These are phyloP conservation scores for Soucietia sequanensis DNA, from an alignment of 805 yeast species.

Conservation along the genomic window DNA sequence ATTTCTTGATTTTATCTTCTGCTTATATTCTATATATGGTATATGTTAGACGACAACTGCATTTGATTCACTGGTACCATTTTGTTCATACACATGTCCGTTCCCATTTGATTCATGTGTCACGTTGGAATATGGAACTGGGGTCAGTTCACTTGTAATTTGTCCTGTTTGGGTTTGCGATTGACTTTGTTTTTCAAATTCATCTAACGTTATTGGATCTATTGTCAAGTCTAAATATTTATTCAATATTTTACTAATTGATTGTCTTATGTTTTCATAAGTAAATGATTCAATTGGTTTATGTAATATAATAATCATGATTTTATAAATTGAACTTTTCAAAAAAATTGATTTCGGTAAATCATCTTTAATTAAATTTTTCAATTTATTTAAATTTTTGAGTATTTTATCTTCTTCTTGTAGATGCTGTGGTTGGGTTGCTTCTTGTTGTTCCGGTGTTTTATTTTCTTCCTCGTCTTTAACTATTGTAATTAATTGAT, in stretches of 20 bases:
- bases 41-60: too few relatives aligned
- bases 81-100: too few relatives aligned
- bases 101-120: too few relatives aligned
- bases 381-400: constrained; percentile 14
- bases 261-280: constrained; percentile 13
- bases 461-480: too few relatives aligned
- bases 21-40: too few relatives aligned
- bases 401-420: constrained; percentile 15
- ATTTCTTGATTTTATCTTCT: too few relatives aligned
- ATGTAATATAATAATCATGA: constrained; percentile 29
- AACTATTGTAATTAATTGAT: background rate
- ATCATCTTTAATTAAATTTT: constrained; percentile 11
- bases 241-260: constrained; percentile 18
- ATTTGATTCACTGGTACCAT: too few relatives aligned
- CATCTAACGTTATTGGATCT: constrained; percentile 14
- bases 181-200: constrained; percentile 5
- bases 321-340: constrained; percentile 30
- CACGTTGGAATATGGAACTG: too few relatives aligned
- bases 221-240: constrained; percentile 17
- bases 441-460: constrained; percentile 9
- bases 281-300: constrained; percentile 22
- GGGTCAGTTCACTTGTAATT: too few relatives aligned
- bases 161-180: too few relatives aligned
- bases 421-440: constrained; percentile 13
- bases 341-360: constrained; percentile 30